These are phyloP conservation scores for Colletotrichum liaoningense DNA, from an alignment of 2,329 filamentous ascomycete genomes.

Conservation along the genomic window DNA sequence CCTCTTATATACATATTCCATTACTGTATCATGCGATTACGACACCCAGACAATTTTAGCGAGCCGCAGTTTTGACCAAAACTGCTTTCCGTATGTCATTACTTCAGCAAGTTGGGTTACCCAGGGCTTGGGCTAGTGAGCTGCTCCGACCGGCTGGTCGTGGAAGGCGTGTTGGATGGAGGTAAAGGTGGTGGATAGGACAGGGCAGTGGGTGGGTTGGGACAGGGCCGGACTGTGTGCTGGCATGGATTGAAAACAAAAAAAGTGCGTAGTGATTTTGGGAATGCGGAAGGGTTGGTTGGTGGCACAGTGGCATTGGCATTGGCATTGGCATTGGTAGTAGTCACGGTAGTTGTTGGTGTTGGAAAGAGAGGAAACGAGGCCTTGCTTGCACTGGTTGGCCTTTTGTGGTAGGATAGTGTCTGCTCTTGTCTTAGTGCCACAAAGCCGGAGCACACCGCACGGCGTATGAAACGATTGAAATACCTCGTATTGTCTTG, in stretches of 20 bases:
- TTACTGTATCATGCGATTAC: constrained; percentile 34
- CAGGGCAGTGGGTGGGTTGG: not conserved
- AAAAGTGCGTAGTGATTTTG: not conserved
- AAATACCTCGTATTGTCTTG: not conserved
- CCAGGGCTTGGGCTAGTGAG: not conserved
- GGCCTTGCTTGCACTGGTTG: not conserved
- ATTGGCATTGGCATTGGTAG: not conserved
- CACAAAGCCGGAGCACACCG: constrained; percentile 15
- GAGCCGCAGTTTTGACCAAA: constrained; percentile 2
- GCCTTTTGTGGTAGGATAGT: constrained; percentile 25
- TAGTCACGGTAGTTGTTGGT: not conserved
- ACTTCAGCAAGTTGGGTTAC: constrained; percentile 5
- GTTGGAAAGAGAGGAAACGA: not conserved
- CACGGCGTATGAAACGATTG: not conserved
- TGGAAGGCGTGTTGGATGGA: not conserved
- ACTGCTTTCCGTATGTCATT: constrained; percentile 14
- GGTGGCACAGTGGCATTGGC: too few relatives aligned
- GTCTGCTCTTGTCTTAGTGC: constrained; percentile 14
- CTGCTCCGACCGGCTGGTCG: not conserved
- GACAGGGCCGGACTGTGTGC: not conserved
- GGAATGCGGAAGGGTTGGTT: not conserved
- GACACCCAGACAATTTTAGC: constrained; percentile 24
- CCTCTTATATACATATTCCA: constrained; percentile 30
- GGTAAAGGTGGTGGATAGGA: not conserved
- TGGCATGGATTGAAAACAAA: not conserved